Conservation (phyloP, 306 rosid species). For the Quercus bicolor region DNA sequence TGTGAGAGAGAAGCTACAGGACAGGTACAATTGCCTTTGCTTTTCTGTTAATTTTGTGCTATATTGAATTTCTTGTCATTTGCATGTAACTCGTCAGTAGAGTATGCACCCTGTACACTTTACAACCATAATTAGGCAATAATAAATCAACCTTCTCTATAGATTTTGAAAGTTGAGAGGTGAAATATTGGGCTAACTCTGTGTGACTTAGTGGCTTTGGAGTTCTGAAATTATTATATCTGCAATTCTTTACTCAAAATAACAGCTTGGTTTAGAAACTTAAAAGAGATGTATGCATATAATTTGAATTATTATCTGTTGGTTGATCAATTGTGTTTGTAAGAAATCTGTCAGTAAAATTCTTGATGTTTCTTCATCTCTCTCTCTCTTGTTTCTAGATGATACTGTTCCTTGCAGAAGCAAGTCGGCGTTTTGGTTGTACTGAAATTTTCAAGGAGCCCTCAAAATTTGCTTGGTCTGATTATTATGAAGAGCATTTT, state of each 20-base stretch:
- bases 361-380: not conserved
- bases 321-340: not conserved
- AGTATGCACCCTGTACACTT: not conserved
- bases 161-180: not conserved
- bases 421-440: slow-evolving; percentile 86
- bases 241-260: not conserved
- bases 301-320: not conserved
- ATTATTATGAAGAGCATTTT: slow-evolving; percentile 82
- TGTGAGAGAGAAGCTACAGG: slow-evolving; percentile 88
- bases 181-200: not conserved
- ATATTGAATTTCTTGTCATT: not conserved
- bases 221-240: not conserved
- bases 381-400: slow-evolving; percentile 44
- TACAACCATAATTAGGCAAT: not conserved
- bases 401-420: slow-evolving; percentile 93
- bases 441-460: slow-evolving; percentile 95
- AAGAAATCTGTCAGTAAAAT: not conserved
- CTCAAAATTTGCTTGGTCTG: slow-evolving; percentile 91
- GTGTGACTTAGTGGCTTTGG: not conserved
- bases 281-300: not conserved
- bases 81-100: not conserved
- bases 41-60: slow-evolving; percentile 4
- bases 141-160: not conserved
- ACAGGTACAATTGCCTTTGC: slow-evolving; percentile 54
- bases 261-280: not conserved